Conservation (phyloP, 352 stramenopile genomes). For the Globisporangium yorkense region DNA sequence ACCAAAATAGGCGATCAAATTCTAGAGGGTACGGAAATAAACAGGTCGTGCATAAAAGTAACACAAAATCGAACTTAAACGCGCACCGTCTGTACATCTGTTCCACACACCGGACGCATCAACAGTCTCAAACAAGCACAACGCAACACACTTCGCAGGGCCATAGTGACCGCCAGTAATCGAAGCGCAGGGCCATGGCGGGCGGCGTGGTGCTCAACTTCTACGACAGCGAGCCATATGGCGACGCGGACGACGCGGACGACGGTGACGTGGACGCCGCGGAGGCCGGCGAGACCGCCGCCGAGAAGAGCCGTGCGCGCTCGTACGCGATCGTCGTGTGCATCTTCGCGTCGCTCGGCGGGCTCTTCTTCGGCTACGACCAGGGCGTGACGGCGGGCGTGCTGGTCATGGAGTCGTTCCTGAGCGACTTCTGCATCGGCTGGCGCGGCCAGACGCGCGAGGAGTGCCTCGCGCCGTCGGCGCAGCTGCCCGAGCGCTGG, state of each 20-base stretch:
- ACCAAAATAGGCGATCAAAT: too few relatives aligned
- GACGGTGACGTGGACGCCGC: background rate
- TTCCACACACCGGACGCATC: too few relatives aligned
- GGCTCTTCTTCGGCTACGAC: conserved; percentile 37
- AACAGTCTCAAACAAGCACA: too few relatives aligned
- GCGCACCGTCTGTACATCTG: too few relatives aligned
- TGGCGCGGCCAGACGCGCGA: conserved; percentile 21
- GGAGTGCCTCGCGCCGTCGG: conserved; percentile 13
- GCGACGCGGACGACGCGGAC: background rate
- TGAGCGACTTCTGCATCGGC: conserved; percentile 26
- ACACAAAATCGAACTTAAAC: too few relatives aligned
- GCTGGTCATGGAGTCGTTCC: conserved; percentile 32
- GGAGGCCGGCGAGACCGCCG: background rate
- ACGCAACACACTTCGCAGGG: too few relatives aligned
- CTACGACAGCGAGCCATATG: conserved; percentile 1
- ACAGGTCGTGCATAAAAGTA: too few relatives aligned
- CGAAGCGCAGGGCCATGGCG: background rate
- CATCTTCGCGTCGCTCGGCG: conserved; percentile 32
- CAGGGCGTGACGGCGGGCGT: conserved; percentile 29
- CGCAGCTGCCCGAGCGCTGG: background rate
- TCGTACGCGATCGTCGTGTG: conserved; percentile 33
- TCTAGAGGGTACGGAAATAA: too few relatives aligned
- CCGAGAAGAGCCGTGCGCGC: conserved; percentile 17
- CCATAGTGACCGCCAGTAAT: too few relatives aligned
- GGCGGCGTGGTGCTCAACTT: conserved; percentile 2